Percentiles rank a stretch among this genome's conserved stretches.
Evolutionary conservation across 1,284 basidiomycete genomes (phyloP).

Genomic region (Volvariella volvacea): DNA sequence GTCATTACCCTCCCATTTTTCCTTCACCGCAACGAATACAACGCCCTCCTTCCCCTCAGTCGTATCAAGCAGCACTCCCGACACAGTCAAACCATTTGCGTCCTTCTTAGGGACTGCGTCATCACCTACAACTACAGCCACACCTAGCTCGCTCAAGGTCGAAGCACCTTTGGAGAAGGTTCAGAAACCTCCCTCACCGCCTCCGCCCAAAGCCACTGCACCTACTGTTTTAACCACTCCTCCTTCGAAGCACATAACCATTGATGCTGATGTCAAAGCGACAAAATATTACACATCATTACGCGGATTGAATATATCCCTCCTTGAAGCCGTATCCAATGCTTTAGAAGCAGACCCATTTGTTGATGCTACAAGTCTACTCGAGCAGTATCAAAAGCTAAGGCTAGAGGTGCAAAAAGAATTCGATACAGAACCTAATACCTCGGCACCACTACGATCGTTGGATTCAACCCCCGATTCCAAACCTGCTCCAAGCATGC

Average conservation of each 20-base stretch:
- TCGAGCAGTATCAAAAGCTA: slow-evolving; percentile 62
- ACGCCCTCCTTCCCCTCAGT: slow-evolving; percentile 15
- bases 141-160: slow-evolving; percentile 4
- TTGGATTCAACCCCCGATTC: slow-evolving; percentile 9
- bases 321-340: slow-evolving; percentile 56
- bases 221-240: background rate
- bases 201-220: background rate
- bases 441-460: slow-evolving; percentile 8
- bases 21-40: background rate
- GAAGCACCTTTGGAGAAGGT: slow-evolving; percentile 2
- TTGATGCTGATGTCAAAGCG: slow-evolving; percentile 18
- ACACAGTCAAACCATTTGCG: slow-evolving; percentile 35
- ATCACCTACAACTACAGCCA: slow-evolving; percentile 5
- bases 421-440: slow-evolving; percentile 35
- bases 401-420: slow-evolving; percentile 53
- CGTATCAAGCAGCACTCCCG: slow-evolving; percentile 28
- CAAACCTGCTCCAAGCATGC: slow-evolving; percentile 27
- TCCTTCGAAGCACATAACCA: slow-evolving; percentile 3
- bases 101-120: slow-evolving; percentile 24
- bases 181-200: slow-evolving; percentile 1
- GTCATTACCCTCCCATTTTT: slow-evolving; percentile 6
- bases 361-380: slow-evolving; percentile 52
- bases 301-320: slow-evolving; percentile 75
- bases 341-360: slow-evolving; percentile 73
- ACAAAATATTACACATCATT: slow-evolving; percentile 65